phyloP scores from a whole-genome alignment of 805 yeast species.

The Barnettozyma wickerhamii region DNA sequence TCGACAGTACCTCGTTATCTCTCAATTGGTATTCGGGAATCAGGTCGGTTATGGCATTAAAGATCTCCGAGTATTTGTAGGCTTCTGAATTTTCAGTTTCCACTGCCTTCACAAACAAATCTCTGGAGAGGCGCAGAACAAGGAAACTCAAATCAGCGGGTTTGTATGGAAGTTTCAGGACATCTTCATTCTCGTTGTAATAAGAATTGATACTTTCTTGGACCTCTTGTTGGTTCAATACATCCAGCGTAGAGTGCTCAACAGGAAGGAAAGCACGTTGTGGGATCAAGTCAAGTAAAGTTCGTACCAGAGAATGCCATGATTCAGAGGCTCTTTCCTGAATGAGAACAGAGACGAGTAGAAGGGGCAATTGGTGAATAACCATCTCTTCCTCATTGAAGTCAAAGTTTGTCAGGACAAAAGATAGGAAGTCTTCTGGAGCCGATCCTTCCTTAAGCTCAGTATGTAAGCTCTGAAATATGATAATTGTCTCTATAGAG shows the following conservation, averaged over 20 bases:
- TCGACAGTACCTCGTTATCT: constrained; percentile 29
- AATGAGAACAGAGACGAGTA: constrained; percentile 46
- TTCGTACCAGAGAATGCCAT: constrained; percentile 38
- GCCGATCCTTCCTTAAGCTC: constrained; percentile 36
- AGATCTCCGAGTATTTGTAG: constrained; percentile 32
- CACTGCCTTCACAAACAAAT: constrained; percentile 24
- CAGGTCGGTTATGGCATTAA: constrained; percentile 35
- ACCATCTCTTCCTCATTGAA: constrained; percentile 87
- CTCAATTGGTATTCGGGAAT: constrained; percentile 41
- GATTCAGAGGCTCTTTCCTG: constrained; percentile 15
- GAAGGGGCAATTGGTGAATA: constrained; percentile 68
- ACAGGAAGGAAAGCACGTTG: constrained; percentile 57
- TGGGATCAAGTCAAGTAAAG: constrained; percentile 53
- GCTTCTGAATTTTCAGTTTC: constrained; percentile 11
- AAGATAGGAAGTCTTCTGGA: constrained; percentile 45
- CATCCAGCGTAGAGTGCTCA: constrained; percentile 33
- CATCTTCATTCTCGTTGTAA: constrained; percentile 30
- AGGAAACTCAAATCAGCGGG: constrained; percentile 42
- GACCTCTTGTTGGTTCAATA: constrained; percentile 17
- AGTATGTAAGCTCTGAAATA: constrained; percentile 62
- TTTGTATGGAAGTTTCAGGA: constrained; percentile 33
- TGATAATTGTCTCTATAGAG: constrained; percentile 73
- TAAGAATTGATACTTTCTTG: constrained; percentile 29
- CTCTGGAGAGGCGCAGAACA: constrained; percentile 30
- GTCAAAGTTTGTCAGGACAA: constrained; percentile 60